A percentile compares a stretch with the other conserved stretches of the same genome.
Evolutionary conservation across 371 early-diverging fungal genomes (phyloP).

Genomic region (Rhizomucor miehei): DNA sequence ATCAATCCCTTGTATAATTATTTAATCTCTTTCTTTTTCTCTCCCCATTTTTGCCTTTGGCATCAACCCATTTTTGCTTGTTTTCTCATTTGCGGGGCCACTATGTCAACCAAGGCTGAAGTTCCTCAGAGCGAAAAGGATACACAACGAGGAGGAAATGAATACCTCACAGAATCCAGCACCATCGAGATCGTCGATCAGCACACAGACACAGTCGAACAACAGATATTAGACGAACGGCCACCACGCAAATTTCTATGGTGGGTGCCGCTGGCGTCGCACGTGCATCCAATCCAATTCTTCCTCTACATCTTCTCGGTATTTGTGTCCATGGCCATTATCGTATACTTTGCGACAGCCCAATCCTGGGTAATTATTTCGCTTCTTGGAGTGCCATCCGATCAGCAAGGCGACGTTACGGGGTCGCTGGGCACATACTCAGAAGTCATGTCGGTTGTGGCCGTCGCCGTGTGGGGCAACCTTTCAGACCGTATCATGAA

Average conservation of each 20-base stretch:
- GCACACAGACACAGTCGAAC: too few relatives aligned
- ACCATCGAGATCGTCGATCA: too few relatives aligned
- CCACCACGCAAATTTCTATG: constrained; percentile 34
- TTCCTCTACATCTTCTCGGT: constrained; percentile 31
- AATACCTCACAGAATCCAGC: too few relatives aligned
- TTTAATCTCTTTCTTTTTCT: too few relatives aligned
- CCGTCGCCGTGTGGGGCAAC: constrained; percentile 34
- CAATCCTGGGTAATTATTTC: constrained; percentile 28
- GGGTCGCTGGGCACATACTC: constrained; percentile 57
- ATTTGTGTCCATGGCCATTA: constrained; percentile 24
- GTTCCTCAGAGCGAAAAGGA: too few relatives aligned
- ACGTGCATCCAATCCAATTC: constrained; percentile 35
- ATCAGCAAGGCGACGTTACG: constrained; percentile 30
- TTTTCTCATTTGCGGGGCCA: too few relatives aligned
- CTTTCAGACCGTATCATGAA: constrained; percentile 18
- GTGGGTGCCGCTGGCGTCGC: constrained; percentile 28
- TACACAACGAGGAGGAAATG: too few relatives aligned
- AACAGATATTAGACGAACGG: background rate
- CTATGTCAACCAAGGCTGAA: too few relatives aligned
- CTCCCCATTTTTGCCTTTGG: too few relatives aligned
- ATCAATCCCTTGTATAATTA: too few relatives aligned
- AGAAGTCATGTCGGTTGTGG: constrained; percentile 48
- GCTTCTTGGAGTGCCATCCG: constrained; percentile 7
- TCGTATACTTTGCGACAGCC: constrained; percentile 33
- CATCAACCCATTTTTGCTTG: too few relatives aligned